Evolutionary conservation across 2,329 filamentous ascomycete genomes (phyloP).

Genomic region (Sclerotinia glacialis): DNA sequence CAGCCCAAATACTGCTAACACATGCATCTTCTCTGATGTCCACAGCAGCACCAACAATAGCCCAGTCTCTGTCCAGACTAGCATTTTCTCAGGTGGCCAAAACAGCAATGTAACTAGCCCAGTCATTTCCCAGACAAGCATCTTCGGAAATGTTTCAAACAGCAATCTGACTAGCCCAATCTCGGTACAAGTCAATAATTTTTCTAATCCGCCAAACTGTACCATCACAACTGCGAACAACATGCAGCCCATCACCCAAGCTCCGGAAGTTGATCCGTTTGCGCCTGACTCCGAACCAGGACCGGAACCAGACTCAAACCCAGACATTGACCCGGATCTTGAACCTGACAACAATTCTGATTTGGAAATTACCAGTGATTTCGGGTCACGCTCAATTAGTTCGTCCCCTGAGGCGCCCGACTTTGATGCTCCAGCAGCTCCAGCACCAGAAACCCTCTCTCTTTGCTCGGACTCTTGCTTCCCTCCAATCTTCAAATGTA

Average conservation of each 20-base stretch:
- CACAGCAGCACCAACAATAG: background rate
- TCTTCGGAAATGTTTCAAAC: background rate
- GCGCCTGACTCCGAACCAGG: background rate
- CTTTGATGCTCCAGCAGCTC: constrained; percentile 30
- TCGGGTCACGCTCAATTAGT: constrained; percentile 20
- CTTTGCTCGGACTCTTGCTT: constrained; percentile 28
- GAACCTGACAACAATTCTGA: background rate
- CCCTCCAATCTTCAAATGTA: constrained; percentile 26
- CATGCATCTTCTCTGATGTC: background rate
- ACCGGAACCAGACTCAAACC: background rate
- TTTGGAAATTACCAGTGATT: background rate
- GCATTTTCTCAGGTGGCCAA: background rate
- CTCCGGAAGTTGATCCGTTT: background rate
- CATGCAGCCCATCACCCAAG: background rate
- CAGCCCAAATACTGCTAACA: background rate
- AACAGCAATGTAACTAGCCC: background rate
- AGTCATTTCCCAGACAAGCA: background rate
- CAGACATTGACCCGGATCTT: background rate
- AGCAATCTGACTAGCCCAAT: background rate
- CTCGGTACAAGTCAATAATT: background rate
- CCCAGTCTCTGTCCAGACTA: background rate
- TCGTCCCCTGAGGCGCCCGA: constrained; percentile 32
- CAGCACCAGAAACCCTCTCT: constrained; percentile 23
- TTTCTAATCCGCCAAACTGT: background rate
- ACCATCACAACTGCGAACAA: background rate